phyloP scores from a whole-genome alignment of 176 grass and related monocot genomes.

The Chloris gayana region DNA sequence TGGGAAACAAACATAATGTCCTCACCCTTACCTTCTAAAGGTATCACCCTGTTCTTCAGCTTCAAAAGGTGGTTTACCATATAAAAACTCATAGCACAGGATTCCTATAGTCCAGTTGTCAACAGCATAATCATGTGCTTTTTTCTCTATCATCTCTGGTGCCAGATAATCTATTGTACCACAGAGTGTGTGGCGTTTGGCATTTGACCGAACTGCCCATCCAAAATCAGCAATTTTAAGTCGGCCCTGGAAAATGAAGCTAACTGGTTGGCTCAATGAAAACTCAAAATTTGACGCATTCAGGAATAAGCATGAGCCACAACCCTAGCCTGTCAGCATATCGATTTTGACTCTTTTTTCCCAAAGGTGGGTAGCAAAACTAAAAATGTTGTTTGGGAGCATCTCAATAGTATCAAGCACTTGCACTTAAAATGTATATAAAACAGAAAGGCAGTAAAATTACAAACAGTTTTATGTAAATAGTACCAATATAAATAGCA shows the following conservation, averaged over 20 bases:
- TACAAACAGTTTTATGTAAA: neutral
- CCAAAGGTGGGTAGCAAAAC: neutral
- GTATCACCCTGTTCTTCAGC: neutral
- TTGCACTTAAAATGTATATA: conserved; percentile 18
- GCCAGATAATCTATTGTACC: conserved; percentile 94
- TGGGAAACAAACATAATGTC: neutral
- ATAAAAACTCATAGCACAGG: neutral
- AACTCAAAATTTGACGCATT: neutral
- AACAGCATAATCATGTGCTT: conserved; percentile 82
- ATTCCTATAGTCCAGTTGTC: conserved; percentile 70
- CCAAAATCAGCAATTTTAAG: conserved; percentile 98
- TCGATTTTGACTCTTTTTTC: too few relatives aligned
- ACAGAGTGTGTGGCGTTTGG: conserved; percentile 88
- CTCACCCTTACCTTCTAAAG: neutral
- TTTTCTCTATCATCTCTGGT: conserved; percentile 95
- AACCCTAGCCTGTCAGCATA: neutral
- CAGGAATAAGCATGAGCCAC: neutral
- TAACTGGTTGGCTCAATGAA: conserved; percentile 5
- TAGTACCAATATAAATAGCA: neutral
- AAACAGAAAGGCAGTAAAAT: neutral
- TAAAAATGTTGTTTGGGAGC: neutral
- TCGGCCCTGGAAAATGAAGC: conserved; percentile 61
- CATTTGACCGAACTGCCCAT: conserved; percentile 76
- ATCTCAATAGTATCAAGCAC: neutral
- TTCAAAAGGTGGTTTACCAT: conserved; percentile 5